Evolutionary conservation across 208 protist genomes (phyloP).

Genomic region (Acanthamoeba sp.): DNA sequence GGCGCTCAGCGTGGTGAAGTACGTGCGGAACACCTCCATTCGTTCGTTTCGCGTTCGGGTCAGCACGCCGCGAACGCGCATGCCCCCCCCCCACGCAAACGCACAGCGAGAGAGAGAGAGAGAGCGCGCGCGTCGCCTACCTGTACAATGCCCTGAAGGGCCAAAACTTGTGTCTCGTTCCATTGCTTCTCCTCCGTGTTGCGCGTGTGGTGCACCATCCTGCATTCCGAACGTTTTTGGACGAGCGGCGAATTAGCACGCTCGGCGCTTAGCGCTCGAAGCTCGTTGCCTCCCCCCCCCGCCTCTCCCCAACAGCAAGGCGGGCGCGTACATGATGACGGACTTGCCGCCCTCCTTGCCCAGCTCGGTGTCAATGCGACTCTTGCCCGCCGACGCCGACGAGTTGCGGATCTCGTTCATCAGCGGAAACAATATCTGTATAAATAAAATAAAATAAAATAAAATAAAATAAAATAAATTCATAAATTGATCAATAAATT

Average conservation of each 20-base stretch:
- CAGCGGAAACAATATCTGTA: conserved; percentile 69
- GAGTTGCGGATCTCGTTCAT: conserved; percentile 54
- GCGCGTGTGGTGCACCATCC: conserved; percentile 73
- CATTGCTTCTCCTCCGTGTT: conserved; percentile 76
- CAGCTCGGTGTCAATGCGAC: conserved; percentile 53
- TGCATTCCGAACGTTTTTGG: too few species aligned
- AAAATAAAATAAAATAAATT: too few species aligned
- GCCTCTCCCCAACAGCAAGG: too few species aligned
- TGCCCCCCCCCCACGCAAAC: not conserved
- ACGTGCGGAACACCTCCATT: conserved; percentile 64
- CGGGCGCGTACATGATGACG: conserved; percentile 58
- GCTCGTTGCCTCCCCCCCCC: too few species aligned
- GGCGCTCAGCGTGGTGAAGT: conserved; percentile 46
- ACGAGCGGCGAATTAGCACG: too few species aligned
- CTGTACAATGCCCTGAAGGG: conserved; percentile 69
- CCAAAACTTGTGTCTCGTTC: conserved; percentile 73
- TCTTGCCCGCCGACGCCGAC: conserved; percentile 3
- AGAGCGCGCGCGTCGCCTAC: not conserved
- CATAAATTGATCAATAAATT: too few species aligned
- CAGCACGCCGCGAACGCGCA: not conserved
- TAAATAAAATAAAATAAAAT: too few species aligned
- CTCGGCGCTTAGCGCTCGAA: too few species aligned
- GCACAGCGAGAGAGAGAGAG: not conserved
- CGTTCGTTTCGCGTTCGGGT: too few species aligned
- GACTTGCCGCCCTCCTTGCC: conserved; percentile 75